Base-by-base conservation (phyloP, 2,329 filamentous ascomycete species). In the Mycosphaerella arachidis region DNA sequence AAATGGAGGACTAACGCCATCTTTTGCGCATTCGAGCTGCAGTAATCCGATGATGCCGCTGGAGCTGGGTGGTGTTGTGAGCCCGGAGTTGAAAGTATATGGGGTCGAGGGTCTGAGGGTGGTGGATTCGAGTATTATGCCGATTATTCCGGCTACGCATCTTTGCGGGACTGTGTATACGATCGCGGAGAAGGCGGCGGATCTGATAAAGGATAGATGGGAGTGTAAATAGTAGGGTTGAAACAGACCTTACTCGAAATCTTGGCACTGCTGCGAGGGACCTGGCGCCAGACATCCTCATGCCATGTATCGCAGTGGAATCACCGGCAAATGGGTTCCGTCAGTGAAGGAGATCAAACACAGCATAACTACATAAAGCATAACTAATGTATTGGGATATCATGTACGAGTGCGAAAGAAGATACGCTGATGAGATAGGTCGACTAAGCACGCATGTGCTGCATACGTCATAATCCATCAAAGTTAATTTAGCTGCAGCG, bases 131-230 rank as follows among this genome's bases (percentile, higher is more conserved):
- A 70, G 18, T 72, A 77, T 73, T 4, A 70, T 73, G 37, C 70
- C 70, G 5, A 29, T 67, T 20, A 59, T 63, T 46, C 55, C 63
- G 10, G 59, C 60, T 6, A 63, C 61, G 24, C 68, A 70, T 58
- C 57, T 69, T 2, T 65, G 56, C 35, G 66, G 67, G 1, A 72
- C 68, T 9, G 71, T 68, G 45, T 72, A 73, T 64, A 69, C 71
- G 7, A 63, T 75, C 52, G 73, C 69, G 24, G 73, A 75, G 66
- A 73, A 73, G 58, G 72, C 66, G 9, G 72, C 72, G 30, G 70
- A 70, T 62, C 56, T 74, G 27, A 65, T 74, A 31, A 67, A 68
- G 56, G 68, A 20, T 70, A 75, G 30, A 12, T n/a, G n/a, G 7
- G 51, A 12, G 12, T 40, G 27, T 33, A 35, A n/a, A 9, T 53